These are phyloP conservation scores for Earliella scabrosa DNA, from an alignment of 1,284 basidiomycete species.

Conservation along the genomic window DNA sequence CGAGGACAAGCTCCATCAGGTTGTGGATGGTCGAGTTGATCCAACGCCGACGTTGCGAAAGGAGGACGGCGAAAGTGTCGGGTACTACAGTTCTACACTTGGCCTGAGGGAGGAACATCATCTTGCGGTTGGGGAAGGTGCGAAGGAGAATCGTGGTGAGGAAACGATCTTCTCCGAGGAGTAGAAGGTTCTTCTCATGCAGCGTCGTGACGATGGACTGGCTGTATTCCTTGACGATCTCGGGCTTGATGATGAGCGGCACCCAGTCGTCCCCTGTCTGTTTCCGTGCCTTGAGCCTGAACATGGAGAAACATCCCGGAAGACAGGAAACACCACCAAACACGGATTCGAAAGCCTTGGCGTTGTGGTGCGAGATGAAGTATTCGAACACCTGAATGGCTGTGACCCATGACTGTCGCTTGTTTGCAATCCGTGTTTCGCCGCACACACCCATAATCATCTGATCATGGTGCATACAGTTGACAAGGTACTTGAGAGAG, in stretches of 20 bases:
- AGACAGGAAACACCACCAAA: slow-evolving; percentile 99
- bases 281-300: slow-evolving; percentile 94
- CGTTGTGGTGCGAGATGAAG: slow-evolving; percentile 98
- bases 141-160: slow-evolving; percentile 93
- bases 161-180: slow-evolving; percentile 99
- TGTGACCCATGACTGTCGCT: slow-evolving; percentile 97
- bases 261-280: slow-evolving; percentile 94
- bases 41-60: slow-evolving; percentile 98
- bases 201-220: slow-evolving; percentile 93
- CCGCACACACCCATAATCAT: slow-evolving; percentile 99
- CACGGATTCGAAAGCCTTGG: slow-evolving; percentile 98
- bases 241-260: slow-evolving; percentile 95
- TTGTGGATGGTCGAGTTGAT: slow-evolving; percentile 99
- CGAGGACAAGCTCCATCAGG: slow-evolving; percentile 97
- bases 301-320: slow-evolving; percentile 99
- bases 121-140: slow-evolving; percentile 98
- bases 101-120: slow-evolving; percentile 99
- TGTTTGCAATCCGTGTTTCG: slow-evolving; percentile 98
- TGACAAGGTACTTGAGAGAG: slow-evolving; percentile 87
- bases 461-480: slow-evolving; percentile 98
- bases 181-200: slow-evolving; percentile 96
- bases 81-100: slow-evolving; percentile 95
- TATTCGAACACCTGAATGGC: slow-evolving; percentile 99
- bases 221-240: slow-evolving; percentile 97
- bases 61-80: slow-evolving; percentile 90